These are phyloP conservation scores for Cutaneotrichosporon curvatum DNA, from an alignment of 1,284 basidiomycete species.

Conservation along the genomic window DNA sequence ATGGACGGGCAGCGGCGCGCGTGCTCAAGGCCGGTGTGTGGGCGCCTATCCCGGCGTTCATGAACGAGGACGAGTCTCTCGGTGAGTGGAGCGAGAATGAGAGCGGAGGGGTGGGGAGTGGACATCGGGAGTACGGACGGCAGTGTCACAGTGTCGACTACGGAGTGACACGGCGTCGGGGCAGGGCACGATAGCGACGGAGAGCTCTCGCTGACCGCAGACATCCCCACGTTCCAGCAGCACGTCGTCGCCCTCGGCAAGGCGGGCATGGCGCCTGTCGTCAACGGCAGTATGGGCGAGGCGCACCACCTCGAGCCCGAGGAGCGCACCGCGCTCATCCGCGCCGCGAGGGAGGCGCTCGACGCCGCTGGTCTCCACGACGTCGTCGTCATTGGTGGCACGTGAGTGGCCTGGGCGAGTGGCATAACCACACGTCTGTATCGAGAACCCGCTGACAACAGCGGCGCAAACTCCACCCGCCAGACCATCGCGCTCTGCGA, in stretches of 20 bases:
- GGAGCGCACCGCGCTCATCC: conserved; percentile 65
- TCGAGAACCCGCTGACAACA: no score
- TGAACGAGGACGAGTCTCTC: conserved; percentile 69
- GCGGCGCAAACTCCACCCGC: conserved; percentile 68
- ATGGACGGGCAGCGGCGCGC: conserved; percentile 34
- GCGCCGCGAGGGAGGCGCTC: conserved; percentile 62
- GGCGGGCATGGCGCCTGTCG: conserved; percentile 66
- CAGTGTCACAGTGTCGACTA: no score
- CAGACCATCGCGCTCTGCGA: conserved; percentile 67
- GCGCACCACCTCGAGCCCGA: conserved; percentile 68
- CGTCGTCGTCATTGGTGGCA: conserved; percentile 71
- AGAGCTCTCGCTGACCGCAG: conserved; percentile 46
- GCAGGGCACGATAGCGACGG: no score
- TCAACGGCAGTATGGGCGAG: conserved; percentile 58
- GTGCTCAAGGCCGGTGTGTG: conserved; percentile 69
- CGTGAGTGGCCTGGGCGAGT: conserved; percentile 42
- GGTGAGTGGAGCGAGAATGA: conserved; percentile 50
- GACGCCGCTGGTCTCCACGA: conserved; percentile 57
- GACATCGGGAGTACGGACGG: not conserved
- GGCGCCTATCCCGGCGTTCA: conserved; percentile 80
- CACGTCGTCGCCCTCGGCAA: conserved; percentile 66
- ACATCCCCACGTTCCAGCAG: conserved; percentile 62
- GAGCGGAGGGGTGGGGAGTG: no score
- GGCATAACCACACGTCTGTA: no score
- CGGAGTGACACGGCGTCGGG: no score